A percentile compares a stretch with the other conserved stretches of the same genome.
phyloP scores from a whole-genome alignment of 2,329 filamentous ascomycete genomes.

The Aspergillus sclerotialis region DNA sequence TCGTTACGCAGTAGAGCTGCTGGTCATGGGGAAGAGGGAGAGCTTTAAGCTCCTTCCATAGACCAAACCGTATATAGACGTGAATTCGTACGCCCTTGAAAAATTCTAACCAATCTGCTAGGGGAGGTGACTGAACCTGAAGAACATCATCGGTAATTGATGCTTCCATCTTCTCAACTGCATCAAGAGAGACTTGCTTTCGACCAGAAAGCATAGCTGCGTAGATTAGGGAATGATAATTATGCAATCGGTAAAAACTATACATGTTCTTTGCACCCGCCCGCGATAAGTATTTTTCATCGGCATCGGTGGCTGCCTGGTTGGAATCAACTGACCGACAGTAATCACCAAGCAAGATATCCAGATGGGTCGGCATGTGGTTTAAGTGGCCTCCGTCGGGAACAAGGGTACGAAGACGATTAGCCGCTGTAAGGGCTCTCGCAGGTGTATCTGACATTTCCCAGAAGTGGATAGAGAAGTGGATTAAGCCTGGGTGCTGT shows the following conservation, averaged over 20 bases:
- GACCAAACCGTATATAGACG: slow-evolving; percentile 64
- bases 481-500: slow-evolving; percentile 61
- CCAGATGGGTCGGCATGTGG: slow-evolving; percentile 72
- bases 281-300: slow-evolving; percentile 57
- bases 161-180: slow-evolving; percentile 51
- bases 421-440: slow-evolving; percentile 51
- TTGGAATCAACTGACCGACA: slow-evolving; percentile 61
- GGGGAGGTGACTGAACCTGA: slow-evolving; percentile 58
- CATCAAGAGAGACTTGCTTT: slow-evolving; percentile 54
- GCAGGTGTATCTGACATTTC: slow-evolving; percentile 66
- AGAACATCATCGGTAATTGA: slow-evolving; percentile 59
- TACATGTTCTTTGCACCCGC: slow-evolving; percentile 62
- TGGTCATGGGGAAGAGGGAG: slow-evolving; percentile 51
- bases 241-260: slow-evolving; percentile 64
- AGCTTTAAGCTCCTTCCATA: slow-evolving; percentile 59
- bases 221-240: slow-evolving; percentile 68
- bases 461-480: slow-evolving; percentile 69
- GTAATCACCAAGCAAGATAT: slow-evolving; percentile 66
- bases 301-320: slow-evolving; percentile 56
- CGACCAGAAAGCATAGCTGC: slow-evolving; percentile 69
- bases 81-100: slow-evolving; percentile 63
- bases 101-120: slow-evolving; percentile 72
- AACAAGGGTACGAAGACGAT: slow-evolving; percentile 56
- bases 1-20: slow-evolving; percentile 60
- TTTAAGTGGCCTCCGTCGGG: slow-evolving; percentile 63